Evolutionary conservation across 2,329 filamentous ascomycete species (phyloP).

Genomic region (Trichoderma aggressivum): DNA sequence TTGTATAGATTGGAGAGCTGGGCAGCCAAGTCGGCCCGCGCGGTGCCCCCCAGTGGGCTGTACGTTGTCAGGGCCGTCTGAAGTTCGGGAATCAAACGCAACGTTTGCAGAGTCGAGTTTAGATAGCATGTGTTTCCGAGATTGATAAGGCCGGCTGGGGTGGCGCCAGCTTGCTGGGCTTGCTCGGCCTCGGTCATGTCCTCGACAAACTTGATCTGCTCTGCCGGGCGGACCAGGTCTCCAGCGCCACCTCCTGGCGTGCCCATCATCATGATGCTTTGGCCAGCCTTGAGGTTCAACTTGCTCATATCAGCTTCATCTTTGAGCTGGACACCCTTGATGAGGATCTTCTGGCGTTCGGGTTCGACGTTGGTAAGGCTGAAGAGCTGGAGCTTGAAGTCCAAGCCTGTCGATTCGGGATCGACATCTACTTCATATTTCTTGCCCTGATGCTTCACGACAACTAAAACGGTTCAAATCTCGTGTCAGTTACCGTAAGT

Average conservation of each 20-base stretch:
- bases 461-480: conserved; percentile 52
- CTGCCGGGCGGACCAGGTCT: conserved; percentile 67
- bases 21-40: conserved; percentile 66
- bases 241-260: conserved; percentile 67
- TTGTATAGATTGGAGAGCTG: conserved; percentile 81
- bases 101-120: conserved; percentile 92
- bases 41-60: conserved; percentile 32
- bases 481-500: background rate
- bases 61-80: conserved; percentile 71
- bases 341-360: conserved; percentile 90
- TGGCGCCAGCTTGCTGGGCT: conserved; percentile 77
- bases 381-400: conserved; percentile 93
- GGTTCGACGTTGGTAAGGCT: conserved; percentile 95
- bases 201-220: conserved; percentile 84
- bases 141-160: conserved; percentile 83
- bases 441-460: conserved; percentile 93
- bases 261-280: conserved; percentile 95
- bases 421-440: conserved; percentile 94
- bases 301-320: conserved; percentile 86
- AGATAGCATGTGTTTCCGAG: conserved; percentile 98
- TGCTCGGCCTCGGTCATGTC: conserved; percentile 96
- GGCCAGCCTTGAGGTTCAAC: conserved; percentile 79
- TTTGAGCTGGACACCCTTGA: conserved; percentile 93
- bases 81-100: conserved; percentile 86
- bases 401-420: conserved; percentile 76